A percentile compares a stretch with the other conserved stretches of the same genome.
These are phyloP conservation scores for Tranzscheliella williamsii DNA, from an alignment of 1,284 basidiomycete genomes.

Conservation along the genomic window DNA sequence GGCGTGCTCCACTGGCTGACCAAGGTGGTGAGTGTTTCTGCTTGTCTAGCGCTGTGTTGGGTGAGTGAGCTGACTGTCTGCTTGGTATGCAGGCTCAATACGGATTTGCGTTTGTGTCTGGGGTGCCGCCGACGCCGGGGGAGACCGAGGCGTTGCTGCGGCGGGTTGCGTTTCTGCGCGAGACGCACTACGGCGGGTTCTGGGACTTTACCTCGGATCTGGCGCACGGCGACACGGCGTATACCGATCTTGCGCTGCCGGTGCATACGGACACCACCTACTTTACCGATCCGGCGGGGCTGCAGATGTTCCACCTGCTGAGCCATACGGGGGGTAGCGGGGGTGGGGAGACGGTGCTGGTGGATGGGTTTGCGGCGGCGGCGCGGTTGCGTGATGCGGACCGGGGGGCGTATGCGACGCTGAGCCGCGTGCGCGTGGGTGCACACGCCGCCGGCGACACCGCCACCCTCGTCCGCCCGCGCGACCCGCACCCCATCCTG, in stretches of 20 bases:
- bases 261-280: conserved; percentile 97
- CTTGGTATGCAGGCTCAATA: conserved; percentile 63
- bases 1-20: conserved; percentile 80
- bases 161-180: conserved; percentile 83
- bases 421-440: conserved; percentile 74
- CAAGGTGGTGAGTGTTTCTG: conserved; percentile 76
- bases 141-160: conserved; percentile 79
- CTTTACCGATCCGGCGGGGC: conserved; percentile 70
- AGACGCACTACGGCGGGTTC: conserved; percentile 89
- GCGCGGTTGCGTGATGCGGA: conserved; percentile 74
- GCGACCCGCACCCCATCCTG: conserved; percentile 52
- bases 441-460: conserved; percentile 75
- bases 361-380: conserved; percentile 92
- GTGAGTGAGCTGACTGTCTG: not conserved
- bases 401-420: conserved; percentile 73
- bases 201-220: conserved; percentile 97
- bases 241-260: conserved; percentile 82
- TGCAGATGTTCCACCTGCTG: conserved; percentile 93
- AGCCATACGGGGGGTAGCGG: conserved; percentile 72
- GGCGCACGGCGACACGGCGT: conserved; percentile 78
- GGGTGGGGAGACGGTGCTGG: conserved; percentile 85
- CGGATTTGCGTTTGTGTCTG: conserved; percentile 85
- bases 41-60: not conserved
- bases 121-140: conserved; percentile 78
- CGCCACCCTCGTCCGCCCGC: conserved; percentile 46